Base-by-base conservation (phyloP, 352 stramenopile genomes). In the Phytophthora nicotianae region DNA sequence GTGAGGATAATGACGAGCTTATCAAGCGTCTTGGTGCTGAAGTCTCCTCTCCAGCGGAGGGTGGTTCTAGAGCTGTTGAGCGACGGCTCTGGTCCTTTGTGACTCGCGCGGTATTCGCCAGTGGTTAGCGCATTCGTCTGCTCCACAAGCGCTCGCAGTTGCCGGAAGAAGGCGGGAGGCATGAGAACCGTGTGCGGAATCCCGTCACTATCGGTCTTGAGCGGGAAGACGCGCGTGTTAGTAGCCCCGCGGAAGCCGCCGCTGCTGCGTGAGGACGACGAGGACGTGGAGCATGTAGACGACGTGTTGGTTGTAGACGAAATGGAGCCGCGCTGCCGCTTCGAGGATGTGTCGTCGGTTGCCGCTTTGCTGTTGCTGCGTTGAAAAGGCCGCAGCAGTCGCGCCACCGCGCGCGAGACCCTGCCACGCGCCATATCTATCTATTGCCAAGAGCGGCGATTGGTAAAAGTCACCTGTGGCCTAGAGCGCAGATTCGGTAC, bases 311-410 rank as follows among this genome's bases (percentile, higher is more conserved):
- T 70, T 45, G 54, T 55, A 6, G 45, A 54, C 33, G 62, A 75
- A 10, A 58, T 43, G 40, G 56, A 72, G 26, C 62, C 47, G 21
- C 62, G 62, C 17, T 60, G 46, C 20, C 40, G 45, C 26, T 65
- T 64, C 40, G 41, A 16, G n/a, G 60, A 35, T 24, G 45, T 19
- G 32, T 65, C 61, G 24, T 58, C 29, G 4, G 17, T 20, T 16
- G 40, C 46, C 43, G 40, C 40, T 13, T 58, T 47, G 19, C 48
- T 53, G 45, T 63, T 59, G 27, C 61, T 68, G 33, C 64, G 70
- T 42, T 82, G 73, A 58, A 86, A 79, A 11, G 74, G 57, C 19
- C 68, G 67, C 56, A 83, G 35, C 20, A 86, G 61, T 32, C 68
- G 62, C 58, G 65, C 52, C 53, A 86, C 65, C 1, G 71, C 65